Evolutionary conservation across 1,284 basidiomycete genomes (phyloP).

Genomic region (Peniophora sp.): DNA sequence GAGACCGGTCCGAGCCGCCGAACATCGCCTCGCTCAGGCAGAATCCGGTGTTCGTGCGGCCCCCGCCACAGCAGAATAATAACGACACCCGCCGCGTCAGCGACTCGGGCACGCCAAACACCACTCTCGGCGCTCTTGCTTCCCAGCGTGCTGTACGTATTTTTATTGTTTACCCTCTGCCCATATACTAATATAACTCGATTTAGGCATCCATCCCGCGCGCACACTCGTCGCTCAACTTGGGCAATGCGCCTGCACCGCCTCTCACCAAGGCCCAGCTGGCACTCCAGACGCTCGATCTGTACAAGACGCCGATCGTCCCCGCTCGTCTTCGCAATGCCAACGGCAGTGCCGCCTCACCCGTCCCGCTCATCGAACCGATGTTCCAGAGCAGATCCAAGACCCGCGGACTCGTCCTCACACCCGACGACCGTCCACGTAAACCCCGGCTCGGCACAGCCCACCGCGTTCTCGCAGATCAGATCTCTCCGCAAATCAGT

Average conservation of each 20-base stretch:
- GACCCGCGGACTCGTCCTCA: slow-evolving; percentile 44
- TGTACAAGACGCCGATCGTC: slow-evolving; percentile 68
- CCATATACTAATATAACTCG: slow-evolving; percentile 5
- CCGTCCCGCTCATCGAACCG: slow-evolving; percentile 37
- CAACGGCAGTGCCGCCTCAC: slow-evolving; percentile 23
- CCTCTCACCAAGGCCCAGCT: slow-evolving; percentile 49
- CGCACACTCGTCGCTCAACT: slow-evolving; percentile 42
- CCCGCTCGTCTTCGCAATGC: slow-evolving; percentile 50
- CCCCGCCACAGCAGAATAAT: slow-evolving; percentile 29
- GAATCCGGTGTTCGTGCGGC: slow-evolving; percentile 63
- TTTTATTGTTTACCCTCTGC: slow-evolving; percentile 3
- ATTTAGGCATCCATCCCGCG: slow-evolving; percentile 32
- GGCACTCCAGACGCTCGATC: slow-evolving; percentile 59
- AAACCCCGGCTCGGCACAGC: slow-evolving; percentile 27
- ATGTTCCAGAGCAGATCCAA: slow-evolving; percentile 52
- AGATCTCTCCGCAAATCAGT: slow-evolving; percentile 9
- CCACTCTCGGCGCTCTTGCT: slow-evolving; percentile 56
- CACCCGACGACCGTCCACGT: slow-evolving; percentile 31
- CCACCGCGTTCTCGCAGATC: slow-evolving; percentile 3
- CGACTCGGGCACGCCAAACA: slow-evolving; percentile 19
- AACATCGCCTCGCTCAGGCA: slow-evolving; percentile 47
- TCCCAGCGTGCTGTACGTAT: slow-evolving; percentile 47
- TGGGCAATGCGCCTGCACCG: slow-evolving; percentile 27
- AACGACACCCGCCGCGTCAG: slow-evolving; percentile 21
- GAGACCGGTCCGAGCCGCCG: slow-evolving; percentile 58